These are phyloP conservation scores for Anacardium occidentale DNA, from an alignment of 345 rosid genomes.

Conservation along the genomic window DNA sequence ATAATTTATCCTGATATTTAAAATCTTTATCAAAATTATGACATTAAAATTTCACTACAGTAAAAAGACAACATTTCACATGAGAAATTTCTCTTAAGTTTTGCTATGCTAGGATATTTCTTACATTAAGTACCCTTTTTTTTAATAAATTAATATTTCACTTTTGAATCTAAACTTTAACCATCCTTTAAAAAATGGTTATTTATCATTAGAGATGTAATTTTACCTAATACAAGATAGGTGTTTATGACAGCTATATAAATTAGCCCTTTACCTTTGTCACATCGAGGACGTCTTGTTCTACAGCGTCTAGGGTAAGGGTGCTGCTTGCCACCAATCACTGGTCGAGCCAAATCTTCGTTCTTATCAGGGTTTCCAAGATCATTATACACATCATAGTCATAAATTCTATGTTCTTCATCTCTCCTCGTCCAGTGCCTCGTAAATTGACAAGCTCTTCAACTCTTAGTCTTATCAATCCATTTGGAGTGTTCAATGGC, in stretches of 20 bases:
- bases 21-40: too few species aligned
- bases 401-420: conserved; percentile 34
- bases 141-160: too few species aligned
- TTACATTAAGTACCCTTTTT: too few species aligned
- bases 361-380: conserved; percentile 33
- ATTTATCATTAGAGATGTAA: too few species aligned
- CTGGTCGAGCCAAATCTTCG: conserved; percentile 21
- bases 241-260: background rate
- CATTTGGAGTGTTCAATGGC: conserved; percentile 39
- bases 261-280: conserved; percentile 25
- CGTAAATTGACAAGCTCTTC: conserved; percentile 31
- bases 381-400: conserved; percentile 43
- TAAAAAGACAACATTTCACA: too few species aligned
- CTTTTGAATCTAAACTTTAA: too few species aligned
- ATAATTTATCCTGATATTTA: too few species aligned
- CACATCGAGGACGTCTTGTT: conserved; percentile 42
- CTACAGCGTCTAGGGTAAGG: conserved; percentile 63
- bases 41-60: too few species aligned
- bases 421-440: conserved; percentile 42
- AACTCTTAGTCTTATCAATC: conserved; percentile 31
- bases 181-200: too few species aligned
- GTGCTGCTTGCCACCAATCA: conserved; percentile 26
- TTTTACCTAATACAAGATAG: too few species aligned
- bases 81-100: too few species aligned
- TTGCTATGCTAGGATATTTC: too few species aligned